Evolutionary conservation across 805 yeast genomes (phyloP), one percentile per base, ranked within the genome.

Genomic region (Hanseniaspora clermontiae): DNA sequence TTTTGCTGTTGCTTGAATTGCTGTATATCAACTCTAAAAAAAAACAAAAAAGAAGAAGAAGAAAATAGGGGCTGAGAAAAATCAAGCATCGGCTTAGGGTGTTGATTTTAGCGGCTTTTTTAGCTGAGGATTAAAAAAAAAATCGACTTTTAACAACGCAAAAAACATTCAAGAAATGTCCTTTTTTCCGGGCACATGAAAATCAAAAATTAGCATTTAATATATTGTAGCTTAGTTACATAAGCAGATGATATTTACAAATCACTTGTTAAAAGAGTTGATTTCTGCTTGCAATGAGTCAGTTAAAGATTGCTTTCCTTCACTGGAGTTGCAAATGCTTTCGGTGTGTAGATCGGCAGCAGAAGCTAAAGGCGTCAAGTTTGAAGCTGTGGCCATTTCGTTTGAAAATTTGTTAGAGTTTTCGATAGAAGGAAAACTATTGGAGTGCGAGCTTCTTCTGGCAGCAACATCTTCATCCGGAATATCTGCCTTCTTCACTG

Each of bases 221-320:
- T 3, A 24, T 24, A 24, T 4, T 24, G 5, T 24, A 24, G 27
- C 27, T 24, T 24, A 24, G 27, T 5, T 24, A 5, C 27, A 24
- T 24, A 24, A 24, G 27, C 27, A 24, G 5, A 24, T 24, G 5
- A 24, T 24, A 24, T 24, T 32, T 11, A 32, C 5, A 32, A 27
- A 27, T 17, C 36, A 51, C 29, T 34, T 43, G 34, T 34, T 36
- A 14, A 15, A 19, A 15, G 55, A 34, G 12, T 19, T 45, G 17
- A 38, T 29, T 38, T 52, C 56, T 17, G 56, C 48, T 43, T 55
- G 56, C 19, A 56, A 50, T 27, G 51, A 48, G 24, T 55, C 60
- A 38, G 49, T 47, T 12, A 54, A 53, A 15, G 60, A 58, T 14
- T 56, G 50, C 24, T 46, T 39, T 8, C 58, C 50, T 12, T 34